Percentiles rank a stretch among this genome's conserved stretches.
Evolutionary conservation across 257 asterid genomes (phyloP).

Genomic region (Gentiana dahurica): DNA sequence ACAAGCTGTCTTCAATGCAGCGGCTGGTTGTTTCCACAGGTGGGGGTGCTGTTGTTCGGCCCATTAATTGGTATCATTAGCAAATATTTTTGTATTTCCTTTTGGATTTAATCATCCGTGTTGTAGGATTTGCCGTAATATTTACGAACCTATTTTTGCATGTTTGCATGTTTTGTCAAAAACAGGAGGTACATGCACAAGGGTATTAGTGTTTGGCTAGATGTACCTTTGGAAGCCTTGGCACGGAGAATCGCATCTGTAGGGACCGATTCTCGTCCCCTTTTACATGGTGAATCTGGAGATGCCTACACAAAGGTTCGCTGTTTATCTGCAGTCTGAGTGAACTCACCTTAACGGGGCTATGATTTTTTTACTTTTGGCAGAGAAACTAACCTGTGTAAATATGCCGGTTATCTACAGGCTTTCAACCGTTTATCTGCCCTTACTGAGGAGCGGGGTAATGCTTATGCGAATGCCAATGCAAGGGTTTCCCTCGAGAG

Average conservation of each 20-base stretch:
- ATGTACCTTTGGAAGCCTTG: slow-evolving; percentile 86
- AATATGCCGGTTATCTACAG: slow-evolving; percentile 19
- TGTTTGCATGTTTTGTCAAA: slow-evolving; percentile 8
- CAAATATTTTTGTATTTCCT: not conserved
- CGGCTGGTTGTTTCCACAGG: slow-evolving; percentile 81
- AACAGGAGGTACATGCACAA: slow-evolving; percentile 75
- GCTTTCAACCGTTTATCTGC: slow-evolving; percentile 54
- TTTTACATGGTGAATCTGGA: slow-evolving; percentile 57
- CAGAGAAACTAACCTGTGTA: not conserved
- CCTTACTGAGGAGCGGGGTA: slow-evolving; percentile 69
- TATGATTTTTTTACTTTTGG: not conserved
- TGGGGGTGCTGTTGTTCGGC: slow-evolving; percentile 93
- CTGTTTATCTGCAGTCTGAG: not conserved
- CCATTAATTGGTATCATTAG: slow-evolving; percentile 65
- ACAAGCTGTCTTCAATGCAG: slow-evolving; percentile 58
- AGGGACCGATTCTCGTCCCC: slow-evolving; percentile 80
- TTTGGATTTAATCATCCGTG: no score
- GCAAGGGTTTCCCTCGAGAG: slow-evolving; percentile 67
- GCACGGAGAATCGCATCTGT: slow-evolving; percentile 65
- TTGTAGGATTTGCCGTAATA: not conserved
- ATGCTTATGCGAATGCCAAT: slow-evolving; percentile 65
- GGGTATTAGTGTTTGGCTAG: slow-evolving; percentile 85
- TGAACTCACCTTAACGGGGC: not conserved
- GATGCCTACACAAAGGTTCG: slow-evolving; percentile 61
- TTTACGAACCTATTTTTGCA: slow-evolving; percentile 7